A percentile compares a stretch with the other conserved stretches of the same genome.
Evolutionary conservation across 257 asterid species (phyloP).

Genomic region (Sherardia arvensis): DNA sequence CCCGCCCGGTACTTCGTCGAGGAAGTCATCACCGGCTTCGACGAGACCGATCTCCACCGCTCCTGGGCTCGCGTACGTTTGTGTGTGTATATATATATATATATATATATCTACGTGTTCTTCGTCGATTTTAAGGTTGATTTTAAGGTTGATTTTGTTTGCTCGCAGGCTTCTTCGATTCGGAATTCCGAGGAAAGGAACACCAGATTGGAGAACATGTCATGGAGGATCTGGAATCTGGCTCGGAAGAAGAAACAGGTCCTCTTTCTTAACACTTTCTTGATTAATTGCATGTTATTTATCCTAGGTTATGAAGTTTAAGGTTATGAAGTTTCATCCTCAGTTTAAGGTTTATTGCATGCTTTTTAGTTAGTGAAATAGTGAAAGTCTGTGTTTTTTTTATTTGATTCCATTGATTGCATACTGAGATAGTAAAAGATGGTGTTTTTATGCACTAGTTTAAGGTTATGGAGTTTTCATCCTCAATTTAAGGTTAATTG

Average conservation of each 20-base stretch:
- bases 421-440: too few relatives aligned
- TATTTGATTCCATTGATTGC: neutral
- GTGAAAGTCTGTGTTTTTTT: too few relatives aligned
- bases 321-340: too few relatives aligned
- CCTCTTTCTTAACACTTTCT: neutral
- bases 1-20: constrained; percentile 86
- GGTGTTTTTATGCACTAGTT: too few relatives aligned
- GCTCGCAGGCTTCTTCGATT: constrained; percentile 73
- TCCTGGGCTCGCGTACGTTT: constrained; percentile 77
- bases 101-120: too few relatives aligned
- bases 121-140: neutral
- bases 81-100: too few relatives aligned
- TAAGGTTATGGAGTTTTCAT: too few relatives aligned
- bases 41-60: constrained; percentile 93
- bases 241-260: constrained; percentile 99
- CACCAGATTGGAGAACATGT: constrained; percentile 91
- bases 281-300: neutral
- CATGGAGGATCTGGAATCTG: constrained; percentile 99
- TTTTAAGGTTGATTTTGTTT: neutral
- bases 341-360: too few relatives aligned
- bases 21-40: constrained; percentile 87
- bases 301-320: too few relatives aligned
- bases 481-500: too few relatives aligned
- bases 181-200: constrained; percentile 89
- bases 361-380: too few relatives aligned